phyloP scores from a whole-genome alignment of 2,329 filamentous ascomycete genomes.

The Aureobasidium sp. region DNA sequence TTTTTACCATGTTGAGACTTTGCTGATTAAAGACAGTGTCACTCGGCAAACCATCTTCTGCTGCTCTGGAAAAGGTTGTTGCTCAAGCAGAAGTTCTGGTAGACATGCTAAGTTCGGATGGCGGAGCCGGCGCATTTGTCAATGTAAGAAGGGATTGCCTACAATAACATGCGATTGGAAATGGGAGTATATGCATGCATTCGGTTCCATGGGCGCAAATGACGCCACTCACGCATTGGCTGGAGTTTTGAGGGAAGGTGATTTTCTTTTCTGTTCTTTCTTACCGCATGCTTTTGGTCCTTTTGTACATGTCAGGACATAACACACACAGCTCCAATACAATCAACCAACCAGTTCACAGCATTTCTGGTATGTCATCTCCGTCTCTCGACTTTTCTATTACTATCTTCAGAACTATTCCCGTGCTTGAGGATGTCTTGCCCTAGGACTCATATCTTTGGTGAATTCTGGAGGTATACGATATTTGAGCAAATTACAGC shows the following conservation, averaged over 20 bases:
- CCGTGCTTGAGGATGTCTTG: no score
- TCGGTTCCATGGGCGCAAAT: background rate
- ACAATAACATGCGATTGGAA: background rate
- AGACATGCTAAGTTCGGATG: conserved; percentile 61
- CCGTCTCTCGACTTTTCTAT: no score
- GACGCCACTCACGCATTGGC: background rate
- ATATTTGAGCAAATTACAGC: no score
- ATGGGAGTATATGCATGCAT: background rate
- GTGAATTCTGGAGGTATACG: no score
- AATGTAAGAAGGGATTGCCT: conserved; percentile 42
- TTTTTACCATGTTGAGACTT: background rate
- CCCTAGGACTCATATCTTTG: no score
- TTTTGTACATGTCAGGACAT: conserved; percentile 1
- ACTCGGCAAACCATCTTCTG: conserved; percentile 78
- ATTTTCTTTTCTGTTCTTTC: background rate
- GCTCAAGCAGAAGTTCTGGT: conserved; percentile 81
- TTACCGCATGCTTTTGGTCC: background rate
- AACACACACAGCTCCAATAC: background rate
- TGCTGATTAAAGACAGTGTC: conserved; percentile 53
- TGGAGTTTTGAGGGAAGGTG: background rate
- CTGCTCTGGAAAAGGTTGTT: conserved; percentile 75
- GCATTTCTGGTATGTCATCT: no score
- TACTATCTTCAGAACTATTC: no score
- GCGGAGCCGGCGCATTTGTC: conserved; percentile 75
- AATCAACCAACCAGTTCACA: no score